Percentiles rank a stretch among this genome's conserved stretches.
phyloP scores from a whole-genome alignment of 2,329 filamentous ascomycete species.

The Aspergillus chevalieri region DNA sequence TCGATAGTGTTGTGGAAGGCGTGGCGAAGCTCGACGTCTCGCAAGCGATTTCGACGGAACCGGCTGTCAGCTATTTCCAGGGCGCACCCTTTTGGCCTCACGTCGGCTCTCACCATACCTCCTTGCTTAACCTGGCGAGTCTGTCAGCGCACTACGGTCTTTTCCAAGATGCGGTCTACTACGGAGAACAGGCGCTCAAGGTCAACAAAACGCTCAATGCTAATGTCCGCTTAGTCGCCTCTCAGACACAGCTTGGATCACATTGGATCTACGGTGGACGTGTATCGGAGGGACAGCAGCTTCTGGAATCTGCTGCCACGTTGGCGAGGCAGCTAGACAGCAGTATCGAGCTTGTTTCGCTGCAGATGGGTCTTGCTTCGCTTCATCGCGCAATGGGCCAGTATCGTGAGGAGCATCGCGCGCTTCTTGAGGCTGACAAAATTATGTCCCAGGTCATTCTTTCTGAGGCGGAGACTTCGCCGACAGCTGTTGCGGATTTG shows the following conservation, averaged over 20 bases:
- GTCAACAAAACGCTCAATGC: slow-evolving; percentile 65
- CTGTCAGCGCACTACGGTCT: slow-evolving; percentile 80
- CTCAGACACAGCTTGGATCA: slow-evolving; percentile 42
- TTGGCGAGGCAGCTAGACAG: slow-evolving; percentile 46
- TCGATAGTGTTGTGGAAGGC: slow-evolving; percentile 33
- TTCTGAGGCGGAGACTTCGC: slow-evolving; percentile 23
- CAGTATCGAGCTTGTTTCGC: slow-evolving; percentile 49
- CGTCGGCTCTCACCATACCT: slow-evolving; percentile 65
- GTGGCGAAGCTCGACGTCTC: slow-evolving; percentile 36
- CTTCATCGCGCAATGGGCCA: slow-evolving; percentile 45
- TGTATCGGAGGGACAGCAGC: slow-evolving; percentile 47
- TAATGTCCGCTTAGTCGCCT: slow-evolving; percentile 46
- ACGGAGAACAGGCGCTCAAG: slow-evolving; percentile 75
- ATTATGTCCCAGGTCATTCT: slow-evolving; percentile 38
- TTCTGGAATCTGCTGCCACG: slow-evolving; percentile 53
- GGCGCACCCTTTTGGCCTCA: slow-evolving; percentile 74
- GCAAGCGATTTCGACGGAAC: slow-evolving; percentile 29
- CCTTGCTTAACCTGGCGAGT: slow-evolving; percentile 66
- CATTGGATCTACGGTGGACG: slow-evolving; percentile 47
- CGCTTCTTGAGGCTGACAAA: slow-evolving; percentile 45
- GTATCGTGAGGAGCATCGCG: slow-evolving; percentile 42
- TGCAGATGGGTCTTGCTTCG: slow-evolving; percentile 39
- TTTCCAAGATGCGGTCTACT: slow-evolving; percentile 81
- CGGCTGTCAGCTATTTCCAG: slow-evolving; percentile 42
- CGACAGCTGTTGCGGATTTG: slow-evolving; percentile 29